Percentiles rank a stretch among this genome's conserved stretches.
Conservation (phyloP, 139 green algal genomes). For the Chlamydomonas schloesseri region DNA sequence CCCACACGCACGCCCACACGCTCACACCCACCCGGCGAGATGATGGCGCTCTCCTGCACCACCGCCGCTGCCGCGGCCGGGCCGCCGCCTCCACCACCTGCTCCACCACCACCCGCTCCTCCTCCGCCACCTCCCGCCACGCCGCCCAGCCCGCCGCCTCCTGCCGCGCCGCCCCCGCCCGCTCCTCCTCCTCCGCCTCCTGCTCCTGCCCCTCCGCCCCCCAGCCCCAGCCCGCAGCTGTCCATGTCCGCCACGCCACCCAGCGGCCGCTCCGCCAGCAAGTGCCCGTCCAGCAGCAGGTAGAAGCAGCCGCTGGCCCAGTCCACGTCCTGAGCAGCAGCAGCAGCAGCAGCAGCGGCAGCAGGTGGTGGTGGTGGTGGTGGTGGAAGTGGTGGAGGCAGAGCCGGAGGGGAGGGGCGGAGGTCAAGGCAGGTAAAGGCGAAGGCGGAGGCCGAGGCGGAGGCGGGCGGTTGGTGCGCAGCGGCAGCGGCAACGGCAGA, state of each 20-base stretch:
- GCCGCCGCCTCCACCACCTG: neutral
- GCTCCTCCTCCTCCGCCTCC: neutral
- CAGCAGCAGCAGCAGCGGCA: too few relatives aligned
- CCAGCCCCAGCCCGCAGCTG: neutral
- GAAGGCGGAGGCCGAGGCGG: too few relatives aligned
- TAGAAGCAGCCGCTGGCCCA: constrained; percentile 53
- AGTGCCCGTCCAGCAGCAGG: constrained; percentile 69
- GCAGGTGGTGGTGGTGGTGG: too few relatives aligned
- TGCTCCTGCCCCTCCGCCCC: neutral
- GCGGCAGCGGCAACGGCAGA: too few relatives aligned
- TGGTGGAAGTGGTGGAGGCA: neutral
- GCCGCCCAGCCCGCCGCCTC: neutral
- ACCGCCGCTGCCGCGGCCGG: neutral
- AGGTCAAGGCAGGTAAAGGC: neutral
- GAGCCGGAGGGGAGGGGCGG: neutral
- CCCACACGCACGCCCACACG: too few relatives aligned
- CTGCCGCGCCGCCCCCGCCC: neutral
- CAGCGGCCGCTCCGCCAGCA: constrained; percentile 61
- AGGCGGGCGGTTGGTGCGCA: too few relatives aligned
- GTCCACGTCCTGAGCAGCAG: constrained; percentile 52
- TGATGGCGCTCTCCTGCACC: constrained; percentile 43
- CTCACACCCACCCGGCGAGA: constrained; percentile 18
- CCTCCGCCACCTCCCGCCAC: neutral
- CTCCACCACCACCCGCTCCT: too few relatives aligned
- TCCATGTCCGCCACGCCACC: constrained; percentile 6